phyloP scores from a whole-genome alignment of 352 stramenopile genomes.

The Globisporangium ultimum region DNA sequence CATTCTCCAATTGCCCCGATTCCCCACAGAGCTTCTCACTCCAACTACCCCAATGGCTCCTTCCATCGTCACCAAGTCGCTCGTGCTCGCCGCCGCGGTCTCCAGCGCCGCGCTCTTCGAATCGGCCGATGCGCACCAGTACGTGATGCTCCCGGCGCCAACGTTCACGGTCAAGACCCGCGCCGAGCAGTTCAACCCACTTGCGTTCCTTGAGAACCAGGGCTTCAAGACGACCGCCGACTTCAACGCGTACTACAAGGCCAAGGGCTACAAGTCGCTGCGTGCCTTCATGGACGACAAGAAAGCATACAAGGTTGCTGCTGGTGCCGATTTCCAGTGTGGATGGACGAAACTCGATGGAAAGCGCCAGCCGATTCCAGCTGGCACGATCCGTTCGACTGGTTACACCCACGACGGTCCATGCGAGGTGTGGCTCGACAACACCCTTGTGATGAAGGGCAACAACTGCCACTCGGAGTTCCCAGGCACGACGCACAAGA shows the following conservation, averaged over 20 bases:
- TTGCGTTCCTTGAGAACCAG: conserved; percentile 54
- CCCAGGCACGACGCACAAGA: conserved; percentile 27
- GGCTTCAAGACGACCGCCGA: conserved; percentile 35
- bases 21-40: background rate
- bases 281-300: conserved; percentile 18
- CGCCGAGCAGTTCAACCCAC: conserved; percentile 33
- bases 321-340: conserved; percentile 28
- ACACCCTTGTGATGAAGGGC: conserved; percentile 28
- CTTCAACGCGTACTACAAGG: conserved; percentile 25
- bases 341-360: conserved; percentile 26
- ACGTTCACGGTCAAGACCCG: conserved; percentile 34
- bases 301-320: conserved; percentile 9
- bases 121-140: conserved; percentile 24
- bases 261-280: conserved; percentile 12
- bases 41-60: background rate
- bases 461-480: conserved; percentile 32
- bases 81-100: conserved; percentile 20
- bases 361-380: conserved; percentile 27
- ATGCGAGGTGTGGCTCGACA: conserved; percentile 44
- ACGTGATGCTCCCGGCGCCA: conserved; percentile 32
- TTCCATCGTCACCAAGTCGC: conserved; percentile 10
- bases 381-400: conserved; percentile 25
- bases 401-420: conserved; percentile 49
- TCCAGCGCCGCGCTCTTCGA: conserved; percentile 12
- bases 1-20: background rate